These are phyloP conservation scores for Aspergillus sp. DNA, from an alignment of 2,329 filamentous ascomycete genomes.

Conservation along the genomic window DNA sequence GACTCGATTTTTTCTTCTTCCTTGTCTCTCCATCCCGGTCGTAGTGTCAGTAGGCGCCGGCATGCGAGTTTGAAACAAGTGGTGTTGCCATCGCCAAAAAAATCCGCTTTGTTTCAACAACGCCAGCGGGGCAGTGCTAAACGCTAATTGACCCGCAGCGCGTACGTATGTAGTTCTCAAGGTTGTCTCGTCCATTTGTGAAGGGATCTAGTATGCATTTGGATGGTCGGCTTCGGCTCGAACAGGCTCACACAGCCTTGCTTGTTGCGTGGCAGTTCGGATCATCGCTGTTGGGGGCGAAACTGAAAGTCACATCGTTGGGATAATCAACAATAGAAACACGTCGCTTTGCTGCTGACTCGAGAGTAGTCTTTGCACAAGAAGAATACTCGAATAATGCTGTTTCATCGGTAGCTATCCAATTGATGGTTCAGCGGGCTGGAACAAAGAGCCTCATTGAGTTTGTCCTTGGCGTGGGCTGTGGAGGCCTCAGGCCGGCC, in stretches of 20 bases:
- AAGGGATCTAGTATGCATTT: constrained; percentile 2
- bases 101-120: constrained; percentile 14
- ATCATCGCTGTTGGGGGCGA: constrained; percentile 14
- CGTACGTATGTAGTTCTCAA: neutral
- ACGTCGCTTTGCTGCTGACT: neutral
- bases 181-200: neutral
- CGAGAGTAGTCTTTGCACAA: neutral
- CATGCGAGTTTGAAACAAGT: constrained; percentile 6
- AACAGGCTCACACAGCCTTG: constrained; percentile 15
- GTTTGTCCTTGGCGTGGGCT: neutral
- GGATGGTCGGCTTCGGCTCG: neutral
- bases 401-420: neutral
- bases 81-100: constrained; percentile 1
- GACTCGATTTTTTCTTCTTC: neutral
- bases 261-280: constrained; percentile 12
- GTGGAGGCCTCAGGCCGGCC: neutral
- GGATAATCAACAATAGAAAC: neutral
- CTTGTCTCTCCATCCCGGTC: neutral
- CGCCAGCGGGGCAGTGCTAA: constrained; percentile 4
- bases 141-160: constrained; percentile 5
- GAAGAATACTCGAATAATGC: neutral
- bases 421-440: neutral
- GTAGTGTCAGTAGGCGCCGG: constrained; percentile 3
- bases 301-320: neutral
- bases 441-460: neutral